These are phyloP conservation scores for Coemansia sp. DNA, from an alignment of 192 early-diverging fungal species.

Conservation along the genomic window DNA sequence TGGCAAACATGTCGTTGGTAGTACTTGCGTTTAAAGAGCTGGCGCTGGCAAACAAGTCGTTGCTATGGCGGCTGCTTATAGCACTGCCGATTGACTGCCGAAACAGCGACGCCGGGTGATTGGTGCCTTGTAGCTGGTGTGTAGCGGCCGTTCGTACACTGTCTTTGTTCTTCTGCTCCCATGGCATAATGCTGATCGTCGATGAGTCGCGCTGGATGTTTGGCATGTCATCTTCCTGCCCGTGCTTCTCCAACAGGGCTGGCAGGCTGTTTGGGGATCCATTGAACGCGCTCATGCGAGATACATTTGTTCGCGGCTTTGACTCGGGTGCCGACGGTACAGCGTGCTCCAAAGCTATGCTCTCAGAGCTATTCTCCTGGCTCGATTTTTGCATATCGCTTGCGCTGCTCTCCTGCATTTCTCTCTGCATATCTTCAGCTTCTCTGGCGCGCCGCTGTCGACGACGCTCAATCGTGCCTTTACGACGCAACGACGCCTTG, in stretches of 20 bases:
- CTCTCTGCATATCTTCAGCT: not conserved
- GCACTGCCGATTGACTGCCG: constrained; percentile 27
- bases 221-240: not conserved
- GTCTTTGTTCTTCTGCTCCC: constrained; percentile 1
- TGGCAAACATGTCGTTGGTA: not conserved
- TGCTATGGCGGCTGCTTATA: constrained; percentile 12
- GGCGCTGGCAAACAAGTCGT: constrained; percentile 32
- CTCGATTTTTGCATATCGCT: not conserved
- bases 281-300: constrained; percentile 48
- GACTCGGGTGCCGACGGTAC: not conserved
- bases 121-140: constrained; percentile 5
- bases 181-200: constrained; percentile 29
- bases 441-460: constrained; percentile 1
- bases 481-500: constrained; percentile 48
- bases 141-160: not conserved
- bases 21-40: constrained; percentile 17
- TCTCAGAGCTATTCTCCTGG: not conserved
- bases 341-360: not conserved
- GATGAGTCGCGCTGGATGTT: constrained; percentile 35
- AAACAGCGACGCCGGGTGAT: constrained; percentile 29
- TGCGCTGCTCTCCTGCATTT: not conserved
- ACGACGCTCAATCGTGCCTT: constrained; percentile 41
- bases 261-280: constrained; percentile 11
- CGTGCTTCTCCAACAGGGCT: not conserved
- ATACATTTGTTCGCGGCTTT: not conserved